These are phyloP conservation scores for Aspergillus ibericus DNA, from an alignment of 2,329 filamentous ascomycete species.

Conservation along the genomic window DNA sequence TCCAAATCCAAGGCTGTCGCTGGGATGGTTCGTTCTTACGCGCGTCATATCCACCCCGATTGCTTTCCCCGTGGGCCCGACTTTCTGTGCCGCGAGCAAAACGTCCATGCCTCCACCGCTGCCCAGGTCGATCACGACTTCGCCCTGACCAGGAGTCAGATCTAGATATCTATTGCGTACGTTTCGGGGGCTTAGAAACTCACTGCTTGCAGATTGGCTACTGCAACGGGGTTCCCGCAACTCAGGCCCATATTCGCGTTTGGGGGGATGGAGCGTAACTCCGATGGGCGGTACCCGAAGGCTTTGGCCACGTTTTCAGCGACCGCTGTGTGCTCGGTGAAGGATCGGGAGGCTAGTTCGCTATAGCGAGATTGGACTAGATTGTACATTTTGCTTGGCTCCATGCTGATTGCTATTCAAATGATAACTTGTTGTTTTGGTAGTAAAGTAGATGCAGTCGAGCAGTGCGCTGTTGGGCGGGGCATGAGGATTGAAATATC, in stretches of 20 bases:
- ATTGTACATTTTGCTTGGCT: too few relatives aligned
- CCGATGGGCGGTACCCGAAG: conserved; percentile 54
- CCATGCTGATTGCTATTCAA: too few relatives aligned
- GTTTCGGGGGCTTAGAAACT: conserved; percentile 45
- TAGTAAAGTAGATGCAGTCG: too few relatives aligned
- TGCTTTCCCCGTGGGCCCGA: conserved; percentile 51
- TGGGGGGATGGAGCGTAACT: conserved; percentile 44
- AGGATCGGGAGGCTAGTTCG: too few relatives aligned
- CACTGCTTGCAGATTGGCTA: conserved; percentile 50
- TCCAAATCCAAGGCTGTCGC: too few relatives aligned
- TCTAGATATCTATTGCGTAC: conserved; percentile 49
- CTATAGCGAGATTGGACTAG: too few relatives aligned
- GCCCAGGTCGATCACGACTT: conserved; percentile 59
- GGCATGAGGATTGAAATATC: too few relatives aligned
- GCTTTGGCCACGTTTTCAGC: conserved; percentile 47
- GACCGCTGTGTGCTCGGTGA: too few relatives aligned
- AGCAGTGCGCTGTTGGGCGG: too few relatives aligned
- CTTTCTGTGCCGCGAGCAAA: conserved; percentile 54
- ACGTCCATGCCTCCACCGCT: conserved; percentile 60
- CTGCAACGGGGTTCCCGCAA: conserved; percentile 55
- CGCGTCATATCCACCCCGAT: conserved; percentile 64
- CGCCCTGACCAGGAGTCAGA: conserved; percentile 60
- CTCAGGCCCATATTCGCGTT: conserved; percentile 55
- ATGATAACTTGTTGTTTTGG: too few relatives aligned
- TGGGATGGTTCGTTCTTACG: conserved; percentile 30